A percentile compares a stretch with the other conserved stretches of the same genome.
These are phyloP conservation scores for Aspergillus sclerotiicarbonarius DNA, from an alignment of 495 filamentous ascomycete genomes.

Conservation along the genomic window DNA sequence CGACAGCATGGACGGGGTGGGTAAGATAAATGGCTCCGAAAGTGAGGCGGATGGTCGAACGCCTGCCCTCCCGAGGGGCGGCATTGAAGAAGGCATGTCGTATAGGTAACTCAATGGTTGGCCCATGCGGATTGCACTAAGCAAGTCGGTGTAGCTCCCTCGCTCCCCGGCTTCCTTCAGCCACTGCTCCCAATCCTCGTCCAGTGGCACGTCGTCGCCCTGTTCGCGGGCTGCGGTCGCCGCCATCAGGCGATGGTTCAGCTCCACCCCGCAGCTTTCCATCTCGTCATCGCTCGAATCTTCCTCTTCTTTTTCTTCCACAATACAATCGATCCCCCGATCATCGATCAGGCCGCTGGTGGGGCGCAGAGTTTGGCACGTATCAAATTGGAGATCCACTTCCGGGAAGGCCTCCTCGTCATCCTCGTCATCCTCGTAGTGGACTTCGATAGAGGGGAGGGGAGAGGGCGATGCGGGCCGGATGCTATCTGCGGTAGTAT, in stretches of 20 bases:
- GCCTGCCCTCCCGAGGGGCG: slow-evolving; percentile 18
- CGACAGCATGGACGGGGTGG: slow-evolving; percentile 17
- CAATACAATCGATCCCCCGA: slow-evolving; percentile 21
- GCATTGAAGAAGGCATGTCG: slow-evolving; percentile 25
- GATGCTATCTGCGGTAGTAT: slow-evolving; percentile 76
- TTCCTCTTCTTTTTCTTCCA: slow-evolving; percentile 45
- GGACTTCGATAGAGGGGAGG: slow-evolving; percentile 32
- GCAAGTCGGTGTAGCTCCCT: slow-evolving; percentile 43
- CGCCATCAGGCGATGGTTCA: slow-evolving; percentile 71
- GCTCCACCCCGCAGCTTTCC: slow-evolving; percentile 67
- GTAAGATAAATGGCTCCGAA: slow-evolving; percentile 23
- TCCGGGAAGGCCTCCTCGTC: slow-evolving; percentile 29
- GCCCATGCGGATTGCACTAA: slow-evolving; percentile 41
- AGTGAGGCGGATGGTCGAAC: slow-evolving; percentile 16
- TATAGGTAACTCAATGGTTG: slow-evolving; percentile 35
- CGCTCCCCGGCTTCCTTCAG: slow-evolving; percentile 75
- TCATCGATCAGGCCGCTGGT: slow-evolving; percentile 25
- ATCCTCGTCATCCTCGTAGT: slow-evolving; percentile 36
- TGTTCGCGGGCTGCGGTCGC: slow-evolving; percentile 64
- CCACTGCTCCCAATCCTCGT: slow-evolving; percentile 85
- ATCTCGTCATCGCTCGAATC: slow-evolving; percentile 67
- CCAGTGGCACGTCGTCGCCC: slow-evolving; percentile 62
- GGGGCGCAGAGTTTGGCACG: slow-evolving; percentile 27
- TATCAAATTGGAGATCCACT: slow-evolving; percentile 30
- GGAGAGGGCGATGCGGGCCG: slow-evolving; percentile 33